Evolutionary conservation across 352 stramenopile species (phyloP).

Genomic region (Pelagophyceae sp.): DNA sequence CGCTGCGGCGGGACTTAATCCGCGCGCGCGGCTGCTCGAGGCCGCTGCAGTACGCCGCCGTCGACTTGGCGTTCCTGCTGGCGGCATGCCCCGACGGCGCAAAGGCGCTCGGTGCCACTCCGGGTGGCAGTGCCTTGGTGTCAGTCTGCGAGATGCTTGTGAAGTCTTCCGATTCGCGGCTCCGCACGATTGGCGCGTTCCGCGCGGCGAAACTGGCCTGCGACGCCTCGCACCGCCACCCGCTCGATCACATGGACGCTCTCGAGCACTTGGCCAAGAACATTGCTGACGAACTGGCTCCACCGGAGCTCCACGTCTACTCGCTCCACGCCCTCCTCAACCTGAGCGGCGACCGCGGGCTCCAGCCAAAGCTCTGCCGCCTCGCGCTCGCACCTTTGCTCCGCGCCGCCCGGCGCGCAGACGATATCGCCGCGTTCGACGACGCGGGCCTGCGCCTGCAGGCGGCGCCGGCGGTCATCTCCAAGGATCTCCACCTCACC

Average conservation of each 20-base stretch:
- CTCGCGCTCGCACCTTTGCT: neutral
- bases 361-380: constrained; percentile 18
- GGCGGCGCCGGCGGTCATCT: neutral
- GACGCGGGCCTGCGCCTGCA: neutral
- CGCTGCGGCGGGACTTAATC: neutral
- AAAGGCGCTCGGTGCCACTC: neutral
- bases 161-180: neutral
- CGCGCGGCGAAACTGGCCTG: constrained; percentile 12
- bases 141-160: neutral
- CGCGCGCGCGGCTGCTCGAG: neutral
- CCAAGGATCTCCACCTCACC: no score
- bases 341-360: constrained; percentile 1
- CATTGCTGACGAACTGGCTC: constrained; percentile 6
- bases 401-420: neutral
- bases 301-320: constrained; percentile 20
- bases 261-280: neutral
- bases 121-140: no score
- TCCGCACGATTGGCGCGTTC: constrained; percentile 21
- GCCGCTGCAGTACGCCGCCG: neutral
- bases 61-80: neutral
- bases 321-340: constrained; percentile 22
- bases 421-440: neutral
- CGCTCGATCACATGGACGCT: neutral
- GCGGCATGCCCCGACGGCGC: neutral
- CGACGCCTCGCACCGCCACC: neutral